These are phyloP conservation scores for Trichothecium roseum DNA, from an alignment of 2,329 filamentous ascomycete genomes.

Conservation along the genomic window DNA sequence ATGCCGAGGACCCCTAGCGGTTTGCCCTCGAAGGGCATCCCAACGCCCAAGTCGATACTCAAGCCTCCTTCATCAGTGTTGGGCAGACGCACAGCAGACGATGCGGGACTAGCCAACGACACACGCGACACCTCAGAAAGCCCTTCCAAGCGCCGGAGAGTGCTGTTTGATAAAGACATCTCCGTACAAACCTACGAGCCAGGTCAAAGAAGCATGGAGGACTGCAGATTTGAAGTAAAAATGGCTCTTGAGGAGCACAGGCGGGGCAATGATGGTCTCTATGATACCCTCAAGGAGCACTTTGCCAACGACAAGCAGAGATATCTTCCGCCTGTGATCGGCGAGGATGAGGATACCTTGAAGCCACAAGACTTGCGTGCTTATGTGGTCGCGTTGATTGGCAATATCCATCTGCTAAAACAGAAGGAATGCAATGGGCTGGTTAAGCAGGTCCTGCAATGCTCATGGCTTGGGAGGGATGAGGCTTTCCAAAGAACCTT, in stretches of 20 bases:
- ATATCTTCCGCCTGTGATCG: slow-evolving; percentile 25
- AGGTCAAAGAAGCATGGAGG: slow-evolving; percentile 38
- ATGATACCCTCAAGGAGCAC: slow-evolving; percentile 49
- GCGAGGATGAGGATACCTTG: slow-evolving; percentile 36
- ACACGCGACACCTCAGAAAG: slow-evolving; percentile 26
- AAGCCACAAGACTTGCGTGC: slow-evolving; percentile 46
- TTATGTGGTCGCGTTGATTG: slow-evolving; percentile 54
- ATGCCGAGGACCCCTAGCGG: slow-evolving; percentile 21
- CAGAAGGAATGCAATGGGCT: slow-evolving; percentile 49
- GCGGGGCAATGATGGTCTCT: slow-evolving; percentile 47
- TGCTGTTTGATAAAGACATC: slow-evolving; percentile 48
- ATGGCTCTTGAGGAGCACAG: slow-evolving; percentile 46
- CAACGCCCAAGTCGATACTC: slow-evolving; percentile 43
- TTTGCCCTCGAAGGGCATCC: slow-evolving; percentile 20
- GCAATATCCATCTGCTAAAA: slow-evolving; percentile 47
- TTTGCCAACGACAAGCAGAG: slow-evolving; percentile 40
- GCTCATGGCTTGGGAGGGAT: slow-evolving; percentile 55
- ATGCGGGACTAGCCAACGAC: slow-evolving; percentile 31
- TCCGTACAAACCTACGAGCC: slow-evolving; percentile 47
- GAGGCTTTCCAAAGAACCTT: slow-evolving; percentile 58
- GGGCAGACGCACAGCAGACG: slow-evolving; percentile 31
- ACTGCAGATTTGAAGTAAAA: slow-evolving; percentile 44
- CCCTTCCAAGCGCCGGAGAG: slow-evolving; percentile 43
- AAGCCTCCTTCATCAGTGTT: slow-evolving; percentile 36
- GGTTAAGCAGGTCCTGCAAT: slow-evolving; percentile 47